Conservation (phyloP, 345 rosid genomes). For the Geranium brycei region DNA sequence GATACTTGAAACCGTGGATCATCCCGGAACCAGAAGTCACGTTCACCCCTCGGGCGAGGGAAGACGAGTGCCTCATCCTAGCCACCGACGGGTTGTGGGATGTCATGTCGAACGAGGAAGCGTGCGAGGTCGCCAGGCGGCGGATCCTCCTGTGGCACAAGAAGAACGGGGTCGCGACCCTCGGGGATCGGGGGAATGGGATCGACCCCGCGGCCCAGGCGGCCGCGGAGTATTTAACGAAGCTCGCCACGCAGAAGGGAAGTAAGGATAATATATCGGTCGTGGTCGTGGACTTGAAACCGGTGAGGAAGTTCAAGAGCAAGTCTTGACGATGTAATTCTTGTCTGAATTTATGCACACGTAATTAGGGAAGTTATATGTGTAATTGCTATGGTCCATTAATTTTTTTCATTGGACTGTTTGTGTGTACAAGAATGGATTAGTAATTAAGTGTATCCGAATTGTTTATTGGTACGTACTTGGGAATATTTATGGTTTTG, state of each 20-base stretch:
- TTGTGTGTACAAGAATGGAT: too few relatives aligned
- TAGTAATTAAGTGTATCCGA: too few relatives aligned
- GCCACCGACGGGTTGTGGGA: conserved; percentile 78
- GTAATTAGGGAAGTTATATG: background rate
- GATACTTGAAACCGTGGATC: conserved; percentile 67
- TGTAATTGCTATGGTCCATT: background rate
- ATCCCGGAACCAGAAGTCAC: conserved; percentile 61
- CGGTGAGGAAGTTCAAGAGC: conserved; percentile 70
- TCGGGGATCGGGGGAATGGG: conserved; percentile 49
- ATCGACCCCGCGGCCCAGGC: conserved; percentile 65
- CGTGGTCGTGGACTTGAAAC: conserved; percentile 77
- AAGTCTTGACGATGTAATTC: conserved; percentile 15
- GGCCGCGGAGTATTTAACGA: conserved; percentile 61
- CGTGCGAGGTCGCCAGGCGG: conserved; percentile 53
- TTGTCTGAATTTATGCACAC: too few relatives aligned
- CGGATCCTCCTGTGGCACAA: conserved; percentile 76
- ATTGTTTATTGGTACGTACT: too few relatives aligned
- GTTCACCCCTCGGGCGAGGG: conserved; percentile 49
- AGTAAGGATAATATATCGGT: conserved; percentile 81
- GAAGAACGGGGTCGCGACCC: conserved; percentile 43
- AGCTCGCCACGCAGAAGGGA: conserved; percentile 66
- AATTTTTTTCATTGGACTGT: too few relatives aligned
- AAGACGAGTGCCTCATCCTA: conserved; percentile 56
- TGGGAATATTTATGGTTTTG: too few relatives aligned
- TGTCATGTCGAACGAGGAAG: conserved; percentile 59